A percentile compares a stretch with the other conserved stretches of the same genome.
These are phyloP conservation scores for Aspergillus sp. DNA, from an alignment of 2,329 filamentous ascomycete genomes.

Conservation along the genomic window DNA sequence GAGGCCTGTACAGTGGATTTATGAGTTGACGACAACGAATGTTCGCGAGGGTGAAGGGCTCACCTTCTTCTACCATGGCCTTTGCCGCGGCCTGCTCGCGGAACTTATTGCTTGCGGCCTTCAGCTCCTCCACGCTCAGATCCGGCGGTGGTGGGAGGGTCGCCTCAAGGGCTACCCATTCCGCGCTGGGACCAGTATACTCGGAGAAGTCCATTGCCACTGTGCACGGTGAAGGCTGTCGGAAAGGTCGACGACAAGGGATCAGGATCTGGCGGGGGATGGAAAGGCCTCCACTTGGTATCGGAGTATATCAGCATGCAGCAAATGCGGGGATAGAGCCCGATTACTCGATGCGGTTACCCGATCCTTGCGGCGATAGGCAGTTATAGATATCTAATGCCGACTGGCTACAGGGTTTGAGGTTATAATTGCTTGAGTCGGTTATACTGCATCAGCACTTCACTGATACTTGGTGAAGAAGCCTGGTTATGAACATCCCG, in stretches of 20 bases:
- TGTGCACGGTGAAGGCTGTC: neutral
- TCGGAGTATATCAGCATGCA: neutral
- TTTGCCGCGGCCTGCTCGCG: constrained; percentile 34
- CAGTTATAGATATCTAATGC: no score
- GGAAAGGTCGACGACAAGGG: neutral
- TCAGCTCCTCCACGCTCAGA: constrained; percentile 24
- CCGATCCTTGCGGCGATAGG: no score
- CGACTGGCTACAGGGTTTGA: no score
- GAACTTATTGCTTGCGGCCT: constrained; percentile 26
- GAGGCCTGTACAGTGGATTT: constrained; percentile 13
- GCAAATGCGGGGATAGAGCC: neutral
- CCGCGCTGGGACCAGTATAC: constrained; percentile 43
- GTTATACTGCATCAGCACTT: no score
- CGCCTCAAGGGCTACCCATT: constrained; percentile 45
- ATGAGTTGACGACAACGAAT: no score
- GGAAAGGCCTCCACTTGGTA: neutral
- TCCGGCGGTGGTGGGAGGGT: constrained; percentile 27
- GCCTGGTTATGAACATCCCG: no score
- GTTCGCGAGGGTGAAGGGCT: constrained; percentile 6
- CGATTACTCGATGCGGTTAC: neutral
- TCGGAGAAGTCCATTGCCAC: constrained; percentile 42
- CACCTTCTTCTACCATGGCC: constrained; percentile 29
- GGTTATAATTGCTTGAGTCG: no score
- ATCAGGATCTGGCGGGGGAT: neutral
- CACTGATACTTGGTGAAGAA: no score